Conservation (phyloP, 306 rosid genomes). For the Albizia julibrissin region DNA sequence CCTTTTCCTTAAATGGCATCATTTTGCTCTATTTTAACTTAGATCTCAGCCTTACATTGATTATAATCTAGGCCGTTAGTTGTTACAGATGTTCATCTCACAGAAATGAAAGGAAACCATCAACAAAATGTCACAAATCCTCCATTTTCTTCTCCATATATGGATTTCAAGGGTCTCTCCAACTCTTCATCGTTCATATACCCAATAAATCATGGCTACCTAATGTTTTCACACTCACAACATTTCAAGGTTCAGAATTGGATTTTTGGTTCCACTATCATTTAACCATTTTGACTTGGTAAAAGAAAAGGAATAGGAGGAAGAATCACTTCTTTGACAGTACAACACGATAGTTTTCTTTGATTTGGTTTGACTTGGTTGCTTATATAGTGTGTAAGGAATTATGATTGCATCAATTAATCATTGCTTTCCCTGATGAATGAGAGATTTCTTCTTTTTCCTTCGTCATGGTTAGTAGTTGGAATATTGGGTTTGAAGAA, state of each 20-base stretch:
- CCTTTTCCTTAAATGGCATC: no score
- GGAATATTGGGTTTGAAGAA: constrained; percentile 24
- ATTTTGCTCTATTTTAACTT: no score
- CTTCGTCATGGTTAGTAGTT: background rate
- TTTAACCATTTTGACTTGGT: background rate
- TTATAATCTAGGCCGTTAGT: no score
- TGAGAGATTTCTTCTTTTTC: background rate
- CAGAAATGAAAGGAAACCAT: no score
- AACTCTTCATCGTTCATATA: background rate
- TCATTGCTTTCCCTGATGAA: background rate
- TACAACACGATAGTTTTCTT: background rate
- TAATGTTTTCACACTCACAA: constrained; percentile 5
- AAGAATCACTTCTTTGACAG: background rate
- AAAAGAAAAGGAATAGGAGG: background rate
- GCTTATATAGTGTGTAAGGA: background rate
- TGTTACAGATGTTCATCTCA: no score
- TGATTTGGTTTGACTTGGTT: background rate
- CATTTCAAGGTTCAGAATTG: constrained; percentile 22
- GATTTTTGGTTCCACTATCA: constrained; percentile 2
- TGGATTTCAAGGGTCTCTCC: constrained; percentile 33
- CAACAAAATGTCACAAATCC: background rate
- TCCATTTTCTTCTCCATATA: constrained; percentile 8
- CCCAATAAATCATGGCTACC: constrained; percentile 2
- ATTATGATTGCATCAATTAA: constrained; percentile 17
- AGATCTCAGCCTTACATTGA: no score